Base-by-base conservation (phyloP, 2,329 filamentous ascomycete genomes). In the Apiospora hydei region DNA sequence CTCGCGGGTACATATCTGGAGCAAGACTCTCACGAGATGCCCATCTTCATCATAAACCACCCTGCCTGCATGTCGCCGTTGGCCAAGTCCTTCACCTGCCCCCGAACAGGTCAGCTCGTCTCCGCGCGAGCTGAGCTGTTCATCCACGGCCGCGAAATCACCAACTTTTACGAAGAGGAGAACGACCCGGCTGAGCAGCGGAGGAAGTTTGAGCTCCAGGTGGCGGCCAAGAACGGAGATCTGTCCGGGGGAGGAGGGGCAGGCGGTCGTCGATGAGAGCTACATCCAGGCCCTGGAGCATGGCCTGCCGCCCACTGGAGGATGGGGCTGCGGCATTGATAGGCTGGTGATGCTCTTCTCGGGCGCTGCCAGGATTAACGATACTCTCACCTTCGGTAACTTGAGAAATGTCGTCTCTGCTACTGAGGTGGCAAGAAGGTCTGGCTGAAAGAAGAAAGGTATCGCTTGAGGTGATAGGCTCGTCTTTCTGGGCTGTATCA, bases 121-220 rank as follows among this genome's bases (percentile, higher is more conserved):
- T 92, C 94, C 1, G 93, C 94, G 0, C 91, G 95, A 7, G 94
- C 93, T 0, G 95, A 98, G 82, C 88, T 98, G 30, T 98, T 97
- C 83, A 89, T 97, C 74, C 84, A 90, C 69, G 91, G 92, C 53
- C 90, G 90, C 71, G 96, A 99, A 80, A 88, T 98, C 44, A 94
- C 96, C 73, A 99, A 99, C 82, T 97, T 96, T 85, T 99, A 99
- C 82, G 96, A 99, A 81, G 96, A 99, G 83, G 96, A 99, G 81
- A 99, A 99, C 82, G 93, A 94, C 69, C 96, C 96, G 0, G 91
- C 93, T 70, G 93, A 92, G 77, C 96, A 99, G 83, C 88, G 93
- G 66, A 87, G 89, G 71, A 99, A 99, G 82, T 95, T 99, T 75
- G 82, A 90, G 67, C 87, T 83, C 13, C 88, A 90, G 73, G 70